phyloP scores from a whole-genome alignment of 140 eudicot genomes.

The Flaveria floridana region DNA sequence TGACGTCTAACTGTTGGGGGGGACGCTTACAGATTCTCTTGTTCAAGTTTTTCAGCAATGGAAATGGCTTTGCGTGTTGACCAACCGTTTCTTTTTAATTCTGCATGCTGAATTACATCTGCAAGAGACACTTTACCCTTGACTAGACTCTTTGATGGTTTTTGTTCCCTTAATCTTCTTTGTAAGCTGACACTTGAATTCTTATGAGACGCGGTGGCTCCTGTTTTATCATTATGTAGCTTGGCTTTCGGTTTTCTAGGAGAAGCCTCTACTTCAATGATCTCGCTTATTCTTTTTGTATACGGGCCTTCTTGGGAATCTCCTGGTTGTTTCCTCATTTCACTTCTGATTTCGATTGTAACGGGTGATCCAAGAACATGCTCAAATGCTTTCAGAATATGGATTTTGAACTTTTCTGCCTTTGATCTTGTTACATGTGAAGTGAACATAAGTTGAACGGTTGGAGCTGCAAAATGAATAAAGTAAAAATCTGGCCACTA shows the following conservation, averaged over 20 bases:
- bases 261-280: constrained; percentile 52
- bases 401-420: constrained; percentile 69
- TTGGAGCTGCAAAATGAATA: constrained; percentile 58
- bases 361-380: constrained; percentile 78
- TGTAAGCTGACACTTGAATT: constrained; percentile 35
- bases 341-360: constrained; percentile 74
- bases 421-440: constrained; percentile 62
- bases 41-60: constrained; percentile 93
- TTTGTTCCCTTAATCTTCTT: constrained; percentile 45
- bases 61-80: constrained; percentile 77
- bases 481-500: neutral
- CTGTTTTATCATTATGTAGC: constrained; percentile 26
- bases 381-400: constrained; percentile 82
- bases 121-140: constrained; percentile 86
- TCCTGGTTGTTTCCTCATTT: constrained; percentile 40
- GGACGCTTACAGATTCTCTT: constrained; percentile 79
- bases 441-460: constrained; percentile 73
- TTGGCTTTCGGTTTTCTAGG: constrained; percentile 36
- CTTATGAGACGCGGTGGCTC: constrained; percentile 35
- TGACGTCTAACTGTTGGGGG: neutral
- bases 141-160: constrained; percentile 62
- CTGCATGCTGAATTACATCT: constrained; percentile 78
- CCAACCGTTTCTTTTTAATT: constrained; percentile 71
- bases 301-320: constrained; percentile 35
- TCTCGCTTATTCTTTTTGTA: constrained; percentile 50